phyloP scores from a whole-genome alignment of 768 basidiomycete genomes.

The Coprinopsis marcescibilis region DNA sequence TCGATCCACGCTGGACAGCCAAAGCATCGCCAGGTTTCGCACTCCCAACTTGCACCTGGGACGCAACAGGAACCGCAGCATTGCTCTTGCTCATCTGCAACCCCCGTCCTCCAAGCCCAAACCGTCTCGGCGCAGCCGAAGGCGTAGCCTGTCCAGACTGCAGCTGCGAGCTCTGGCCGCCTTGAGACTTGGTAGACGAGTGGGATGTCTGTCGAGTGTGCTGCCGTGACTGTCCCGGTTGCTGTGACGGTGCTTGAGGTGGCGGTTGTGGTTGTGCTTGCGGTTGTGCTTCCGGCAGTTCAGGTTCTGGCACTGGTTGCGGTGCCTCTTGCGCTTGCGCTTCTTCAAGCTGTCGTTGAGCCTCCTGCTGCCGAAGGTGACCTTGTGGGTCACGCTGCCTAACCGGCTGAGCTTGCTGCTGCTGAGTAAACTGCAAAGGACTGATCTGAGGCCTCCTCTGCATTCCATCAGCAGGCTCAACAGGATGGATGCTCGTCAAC shows the following conservation, averaged over 20 bases:
- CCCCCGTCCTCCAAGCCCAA: slow-evolving; percentile 14
- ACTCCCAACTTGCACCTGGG: slow-evolving; percentile 28
- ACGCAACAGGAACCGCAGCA: slow-evolving; percentile 54
- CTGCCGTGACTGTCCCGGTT: neutral
- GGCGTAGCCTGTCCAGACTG: neutral
- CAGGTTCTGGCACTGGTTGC: slow-evolving; percentile 1
- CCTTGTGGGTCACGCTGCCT: neutral
- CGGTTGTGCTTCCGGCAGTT: neutral
- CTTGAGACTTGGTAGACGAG: no score
- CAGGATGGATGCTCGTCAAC: slow-evolving; percentile 9
- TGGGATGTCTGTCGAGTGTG: no score
- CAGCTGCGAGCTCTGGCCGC: neutral
- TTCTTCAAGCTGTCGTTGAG: neutral
- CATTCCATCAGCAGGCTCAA: neutral
- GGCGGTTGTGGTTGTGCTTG: neutral
- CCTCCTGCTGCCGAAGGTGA: neutral
- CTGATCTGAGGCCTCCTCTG: slow-evolving; percentile 12
- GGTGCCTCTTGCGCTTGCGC: slow-evolving; percentile 5
- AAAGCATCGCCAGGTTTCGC: no score
- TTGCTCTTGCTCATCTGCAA: slow-evolving; percentile 44
- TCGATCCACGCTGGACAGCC: no score
- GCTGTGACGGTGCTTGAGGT: slow-evolving; percentile 1
- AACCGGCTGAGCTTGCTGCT: slow-evolving; percentile 18
- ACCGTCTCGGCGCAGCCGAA: slow-evolving; percentile 13
- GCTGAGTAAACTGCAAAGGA: slow-evolving; percentile 7